Conservation (phyloP, 805 yeast species). For the Candida sanyiensis region DNA sequence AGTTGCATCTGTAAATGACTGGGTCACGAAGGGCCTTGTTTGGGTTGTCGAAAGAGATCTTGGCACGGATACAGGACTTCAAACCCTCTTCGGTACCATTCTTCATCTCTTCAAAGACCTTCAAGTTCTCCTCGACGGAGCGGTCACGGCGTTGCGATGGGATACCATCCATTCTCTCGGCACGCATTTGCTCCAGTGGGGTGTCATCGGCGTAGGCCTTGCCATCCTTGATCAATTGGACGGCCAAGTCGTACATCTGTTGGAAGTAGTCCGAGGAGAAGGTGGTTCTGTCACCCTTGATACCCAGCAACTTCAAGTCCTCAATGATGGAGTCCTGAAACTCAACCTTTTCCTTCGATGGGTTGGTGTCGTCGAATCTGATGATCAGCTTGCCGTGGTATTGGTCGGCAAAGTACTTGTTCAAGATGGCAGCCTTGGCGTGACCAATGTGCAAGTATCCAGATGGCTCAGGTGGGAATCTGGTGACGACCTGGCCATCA, state of each 20-base stretch:
- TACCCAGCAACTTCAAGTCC: slow-evolving; percentile 85
- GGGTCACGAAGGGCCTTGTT: slow-evolving; percentile 98
- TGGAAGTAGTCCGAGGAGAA: slow-evolving; percentile 93
- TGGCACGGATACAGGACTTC: slow-evolving; percentile 92
- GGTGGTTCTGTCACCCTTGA: slow-evolving; percentile 84
- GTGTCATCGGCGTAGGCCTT: slow-evolving; percentile 98
- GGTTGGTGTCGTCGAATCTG: slow-evolving; percentile 98
- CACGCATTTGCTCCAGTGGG: slow-evolving; percentile 91
- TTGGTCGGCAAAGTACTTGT: slow-evolving; percentile 92
- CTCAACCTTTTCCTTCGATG: slow-evolving; percentile 92
- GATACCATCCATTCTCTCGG: slow-evolving; percentile 97
- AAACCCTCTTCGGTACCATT: slow-evolving; percentile 90
- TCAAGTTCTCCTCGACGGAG: slow-evolving; percentile 85
- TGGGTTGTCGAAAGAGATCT: slow-evolving; percentile 83
- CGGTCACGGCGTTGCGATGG: slow-evolving; percentile 90
- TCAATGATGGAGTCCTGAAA: slow-evolving; percentile 91
- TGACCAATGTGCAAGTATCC: slow-evolving; percentile 99
- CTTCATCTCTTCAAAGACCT: slow-evolving; percentile 87
- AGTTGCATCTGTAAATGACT: slow-evolving; percentile 93
- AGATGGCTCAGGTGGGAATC: slow-evolving; percentile 99
- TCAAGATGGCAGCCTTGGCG: slow-evolving; percentile 95
- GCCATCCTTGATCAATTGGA: slow-evolving; percentile 88
- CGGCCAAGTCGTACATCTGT: slow-evolving; percentile 80
- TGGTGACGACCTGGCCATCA: slow-evolving; percentile 92
- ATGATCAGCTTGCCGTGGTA: slow-evolving; percentile 95